Evolutionary conservation across 441 rosid species (phyloP).

Genomic region (Erodium trifolium): DNA sequence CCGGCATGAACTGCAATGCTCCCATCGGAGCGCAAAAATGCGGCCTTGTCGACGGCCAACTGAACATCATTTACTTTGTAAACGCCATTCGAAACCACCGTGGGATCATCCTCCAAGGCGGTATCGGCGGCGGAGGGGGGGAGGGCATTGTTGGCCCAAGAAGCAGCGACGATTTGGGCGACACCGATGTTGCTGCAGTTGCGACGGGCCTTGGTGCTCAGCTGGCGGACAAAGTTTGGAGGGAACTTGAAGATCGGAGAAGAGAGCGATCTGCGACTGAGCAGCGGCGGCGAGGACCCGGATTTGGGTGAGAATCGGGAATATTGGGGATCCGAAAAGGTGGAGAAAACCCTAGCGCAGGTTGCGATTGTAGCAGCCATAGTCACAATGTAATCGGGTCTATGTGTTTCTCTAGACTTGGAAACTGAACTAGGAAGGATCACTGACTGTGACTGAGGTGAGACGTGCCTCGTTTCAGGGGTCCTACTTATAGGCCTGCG

Average conservation of each 20-base stretch:
- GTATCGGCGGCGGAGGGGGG: conserved; percentile 20
- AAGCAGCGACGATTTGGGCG: conserved; percentile 93
- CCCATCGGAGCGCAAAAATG: conserved; percentile 82
- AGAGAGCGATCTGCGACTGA: background rate
- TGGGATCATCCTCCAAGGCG: conserved; percentile 28
- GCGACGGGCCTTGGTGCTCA: conserved; percentile 82
- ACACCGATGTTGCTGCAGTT: conserved; percentile 98
- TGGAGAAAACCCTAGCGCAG: conserved; percentile 4
- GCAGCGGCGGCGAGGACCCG: background rate
- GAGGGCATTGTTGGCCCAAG: conserved; percentile 60
- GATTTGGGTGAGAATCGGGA: background rate
- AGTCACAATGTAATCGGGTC: background rate
- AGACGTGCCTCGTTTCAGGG: background rate
- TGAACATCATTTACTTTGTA: conserved; percentile 41
- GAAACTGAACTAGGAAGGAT: background rate
- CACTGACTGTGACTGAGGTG: background rate
- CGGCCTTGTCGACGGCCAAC: conserved; percentile 17
- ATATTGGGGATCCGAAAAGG: background rate
- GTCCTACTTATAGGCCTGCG: background rate
- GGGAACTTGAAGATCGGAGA: conserved; percentile 77
- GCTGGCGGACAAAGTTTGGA: conserved; percentile 91
- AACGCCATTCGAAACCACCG: conserved; percentile 35
- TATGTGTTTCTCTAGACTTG: background rate
- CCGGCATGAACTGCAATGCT: conserved; percentile 92
- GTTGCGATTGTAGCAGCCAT: background rate